Conservation (phyloP, 2,329 filamentous ascomycete species). For the Cladosporium sp. region DNA sequence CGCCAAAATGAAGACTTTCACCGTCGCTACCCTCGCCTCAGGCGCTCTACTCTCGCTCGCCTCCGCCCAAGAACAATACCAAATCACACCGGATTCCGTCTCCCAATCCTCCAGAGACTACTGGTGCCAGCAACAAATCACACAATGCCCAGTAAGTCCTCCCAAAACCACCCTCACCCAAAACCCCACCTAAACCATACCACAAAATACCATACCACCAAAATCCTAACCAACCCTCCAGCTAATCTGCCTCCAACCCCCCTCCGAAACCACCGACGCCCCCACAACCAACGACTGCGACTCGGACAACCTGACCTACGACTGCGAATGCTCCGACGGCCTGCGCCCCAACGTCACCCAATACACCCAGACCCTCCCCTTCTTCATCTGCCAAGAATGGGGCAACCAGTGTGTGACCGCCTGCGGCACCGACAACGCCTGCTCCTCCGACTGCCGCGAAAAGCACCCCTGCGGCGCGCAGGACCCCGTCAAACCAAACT, state of each 20-base stretch:
- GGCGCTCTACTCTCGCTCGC: constrained; percentile 50
- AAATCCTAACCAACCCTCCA: neutral
- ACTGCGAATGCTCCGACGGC: constrained; percentile 66
- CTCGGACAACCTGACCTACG: constrained; percentile 60
- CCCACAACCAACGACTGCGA: constrained; percentile 62
- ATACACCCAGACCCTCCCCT: constrained; percentile 74
- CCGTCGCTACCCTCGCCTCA: constrained; percentile 45
- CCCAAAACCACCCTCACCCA: neutral
- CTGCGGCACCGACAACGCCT: constrained; percentile 56
- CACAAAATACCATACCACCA: neutral
- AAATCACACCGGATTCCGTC: constrained; percentile 61
- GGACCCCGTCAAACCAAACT: constrained; percentile 57
- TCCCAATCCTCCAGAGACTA: constrained; percentile 33
- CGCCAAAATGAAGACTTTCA: constrained; percentile 41
- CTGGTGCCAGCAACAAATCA: constrained; percentile 63
- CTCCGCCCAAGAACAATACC: constrained; percentile 50
- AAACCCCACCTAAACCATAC: neutral
- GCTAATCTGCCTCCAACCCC: constrained; percentile 62
- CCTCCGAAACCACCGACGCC: constrained; percentile 35
- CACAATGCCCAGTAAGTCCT: constrained; percentile 55
- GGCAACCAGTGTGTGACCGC: constrained; percentile 55
- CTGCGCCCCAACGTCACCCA: constrained; percentile 66
- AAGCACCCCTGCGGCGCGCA: constrained; percentile 70
- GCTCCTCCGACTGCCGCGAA: constrained; percentile 56
- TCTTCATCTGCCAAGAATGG: constrained; percentile 69